A percentile compares a stretch with the other conserved stretches of the same genome.
Evolutionary conservation across 2,329 filamentous ascomycete genomes (phyloP).

Genomic region (Ploettnerulaceae sp.): DNA sequence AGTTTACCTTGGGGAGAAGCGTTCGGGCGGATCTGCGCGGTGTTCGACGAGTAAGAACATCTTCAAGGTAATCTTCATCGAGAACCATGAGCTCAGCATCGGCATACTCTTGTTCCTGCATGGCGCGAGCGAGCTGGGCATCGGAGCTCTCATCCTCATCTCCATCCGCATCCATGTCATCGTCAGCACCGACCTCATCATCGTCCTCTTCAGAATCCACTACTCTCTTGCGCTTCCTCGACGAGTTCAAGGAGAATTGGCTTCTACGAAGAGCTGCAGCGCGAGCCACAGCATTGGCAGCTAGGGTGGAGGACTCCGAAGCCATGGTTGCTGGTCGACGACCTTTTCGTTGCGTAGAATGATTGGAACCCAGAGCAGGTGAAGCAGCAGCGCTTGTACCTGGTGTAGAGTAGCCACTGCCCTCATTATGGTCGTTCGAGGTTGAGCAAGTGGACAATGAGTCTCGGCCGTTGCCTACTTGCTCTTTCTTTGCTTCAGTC

Average conservation of each 20-base stretch:
- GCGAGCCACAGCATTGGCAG: conserved; percentile 41
- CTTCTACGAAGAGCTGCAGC: conserved; percentile 45
- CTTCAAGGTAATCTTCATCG: conserved; percentile 17
- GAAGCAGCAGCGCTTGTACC: conserved; percentile 55
- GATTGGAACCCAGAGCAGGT: conserved; percentile 37
- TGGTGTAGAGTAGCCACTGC: conserved; percentile 53
- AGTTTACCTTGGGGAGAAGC: conserved; percentile 18
- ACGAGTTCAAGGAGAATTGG: conserved; percentile 43
- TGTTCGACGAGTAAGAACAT: conserved; percentile 10
- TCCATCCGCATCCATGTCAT: conserved; percentile 35
- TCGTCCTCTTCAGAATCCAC: conserved; percentile 40
- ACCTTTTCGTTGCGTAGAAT: conserved; percentile 26
- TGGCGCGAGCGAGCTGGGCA: conserved; percentile 48
- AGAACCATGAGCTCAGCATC: conserved; percentile 29
- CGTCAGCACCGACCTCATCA: too few relatives aligned
- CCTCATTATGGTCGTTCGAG: conserved; percentile 39
- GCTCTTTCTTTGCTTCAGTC: conserved; percentile 20
- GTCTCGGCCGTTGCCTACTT: conserved; percentile 29
- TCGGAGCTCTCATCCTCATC: conserved; percentile 41
- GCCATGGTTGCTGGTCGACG: conserved; percentile 14
- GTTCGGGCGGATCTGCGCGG: conserved; percentile 16
- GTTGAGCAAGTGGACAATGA: conserved; percentile 39
- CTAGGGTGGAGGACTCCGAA: conserved; percentile 10
- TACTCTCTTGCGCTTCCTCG: conserved; percentile 41
- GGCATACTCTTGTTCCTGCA: conserved; percentile 52